A percentile compares a stretch with the other conserved stretches of the same genome.
Evolutionary conservation across 1,139 yeast genomes (phyloP).

Genomic region (Magnusiomyces suaveolens): DNA sequence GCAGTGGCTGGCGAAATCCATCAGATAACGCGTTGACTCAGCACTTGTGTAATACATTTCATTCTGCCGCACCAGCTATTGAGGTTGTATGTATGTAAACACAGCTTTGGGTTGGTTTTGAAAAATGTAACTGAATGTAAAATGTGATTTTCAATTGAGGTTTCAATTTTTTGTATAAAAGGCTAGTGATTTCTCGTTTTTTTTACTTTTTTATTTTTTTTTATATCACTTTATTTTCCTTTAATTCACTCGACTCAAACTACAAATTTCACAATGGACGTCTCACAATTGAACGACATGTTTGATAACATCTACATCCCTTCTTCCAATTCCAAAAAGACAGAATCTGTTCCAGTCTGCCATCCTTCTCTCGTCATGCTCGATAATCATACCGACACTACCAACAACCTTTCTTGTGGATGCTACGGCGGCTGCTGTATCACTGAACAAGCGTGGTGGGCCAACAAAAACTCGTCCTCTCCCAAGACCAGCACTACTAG

Average conservation of each 20-base stretch:
- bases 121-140: no score
- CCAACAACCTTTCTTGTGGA: slow-evolving; percentile 40
- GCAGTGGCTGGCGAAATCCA: no score
- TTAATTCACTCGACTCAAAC: background rate
- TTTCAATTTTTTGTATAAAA: no score
- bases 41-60: no score
- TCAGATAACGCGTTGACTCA: no score
- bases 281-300: slow-evolving; percentile 33
- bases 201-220: no score
- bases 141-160: no score
- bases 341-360: slow-evolving; percentile 18
- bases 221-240: no score
- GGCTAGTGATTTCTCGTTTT: no score
- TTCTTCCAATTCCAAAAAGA: slow-evolving; percentile 17
- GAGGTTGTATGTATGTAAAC: no score
- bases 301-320: slow-evolving; percentile 41
- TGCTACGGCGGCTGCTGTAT: slow-evolving; percentile 42
- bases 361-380: slow-evolving; percentile 14
- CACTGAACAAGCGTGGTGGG: slow-evolving; percentile 41
- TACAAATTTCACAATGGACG: slow-evolving; percentile 34
- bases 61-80: no score
- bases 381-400: slow-evolving; percentile 38
- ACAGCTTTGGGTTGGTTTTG: no score
- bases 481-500: background rate
- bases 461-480: slow-evolving; percentile 15